A percentile compares a stretch with the other conserved stretches of the same genome.
Evolutionary conservation across 768 basidiomycete genomes (phyloP).

Genomic region (Kwoniella europaea): DNA sequence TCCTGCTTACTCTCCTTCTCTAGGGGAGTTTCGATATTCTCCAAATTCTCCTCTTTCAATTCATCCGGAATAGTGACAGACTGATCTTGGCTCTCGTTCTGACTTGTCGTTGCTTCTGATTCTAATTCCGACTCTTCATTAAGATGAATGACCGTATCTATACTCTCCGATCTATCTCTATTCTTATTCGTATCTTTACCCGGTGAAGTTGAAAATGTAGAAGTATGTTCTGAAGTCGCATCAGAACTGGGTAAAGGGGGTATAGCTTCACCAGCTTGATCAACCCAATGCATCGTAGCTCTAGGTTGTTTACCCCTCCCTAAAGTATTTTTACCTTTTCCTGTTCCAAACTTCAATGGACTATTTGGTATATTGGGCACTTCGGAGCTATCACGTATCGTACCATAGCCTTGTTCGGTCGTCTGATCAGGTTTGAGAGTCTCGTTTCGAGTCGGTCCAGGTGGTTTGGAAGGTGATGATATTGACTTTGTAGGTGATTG

Average conservation of each 20-base stretch:
- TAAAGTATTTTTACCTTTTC: slow-evolving; percentile 31
- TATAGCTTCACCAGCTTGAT: slow-evolving; percentile 13
- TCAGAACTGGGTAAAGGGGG: slow-evolving; percentile 9
- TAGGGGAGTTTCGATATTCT: background rate
- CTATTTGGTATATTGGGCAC: background rate
- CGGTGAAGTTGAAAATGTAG: background rate
- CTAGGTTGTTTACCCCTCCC: slow-evolving; percentile 44
- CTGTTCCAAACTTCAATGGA: slow-evolving; percentile 3
- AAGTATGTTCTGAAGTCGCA: background rate
- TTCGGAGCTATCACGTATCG: background rate
- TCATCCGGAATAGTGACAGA: slow-evolving; percentile 1
- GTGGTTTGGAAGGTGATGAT: slow-evolving; percentile 2
- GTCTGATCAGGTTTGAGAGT: background rate
- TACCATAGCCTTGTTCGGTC: background rate
- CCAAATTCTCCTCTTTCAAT: slow-evolving; percentile 16
- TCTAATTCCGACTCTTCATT: background rate
- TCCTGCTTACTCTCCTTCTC: background rate
- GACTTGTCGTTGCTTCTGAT: background rate
- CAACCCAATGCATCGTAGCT: slow-evolving; percentile 46
- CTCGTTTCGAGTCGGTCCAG: background rate
- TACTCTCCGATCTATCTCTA: slow-evolving; percentile 27
- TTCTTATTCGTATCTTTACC: background rate
- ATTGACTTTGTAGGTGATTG: background rate
- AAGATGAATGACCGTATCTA: slow-evolving; percentile 27
- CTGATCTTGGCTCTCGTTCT: background rate